A percentile compares a stretch with the other conserved stretches of the same genome.
phyloP scores from a whole-genome alignment of 1,284 basidiomycete genomes.

The Pisolithus thermaeus region DNA sequence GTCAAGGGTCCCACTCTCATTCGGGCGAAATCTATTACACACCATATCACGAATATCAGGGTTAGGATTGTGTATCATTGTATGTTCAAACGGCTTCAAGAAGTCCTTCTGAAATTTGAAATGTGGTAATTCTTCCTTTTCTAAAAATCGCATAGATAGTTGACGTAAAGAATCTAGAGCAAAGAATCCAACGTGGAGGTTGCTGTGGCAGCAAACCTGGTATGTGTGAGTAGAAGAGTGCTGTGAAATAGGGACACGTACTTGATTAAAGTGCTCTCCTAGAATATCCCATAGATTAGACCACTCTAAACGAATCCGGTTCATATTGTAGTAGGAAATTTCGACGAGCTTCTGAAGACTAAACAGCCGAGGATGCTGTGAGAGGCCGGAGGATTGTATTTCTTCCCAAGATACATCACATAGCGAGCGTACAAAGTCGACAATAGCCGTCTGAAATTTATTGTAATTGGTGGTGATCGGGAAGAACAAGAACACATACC shows the following conservation, averaged over 20 bases:
- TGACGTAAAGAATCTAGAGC: conserved; percentile 97
- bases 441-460: conserved; percentile 78
- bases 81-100: conserved; percentile 95
- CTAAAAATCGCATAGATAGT: conserved; percentile 96
- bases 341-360: conserved; percentile 98
- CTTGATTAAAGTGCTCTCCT: conserved; percentile 98
- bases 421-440: conserved; percentile 95
- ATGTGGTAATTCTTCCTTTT: conserved; percentile 96
- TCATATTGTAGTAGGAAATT: conserved; percentile 99
- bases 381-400: conserved; percentile 94
- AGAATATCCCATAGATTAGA: conserved; percentile 97
- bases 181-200: conserved; percentile 95
- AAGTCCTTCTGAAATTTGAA: conserved; percentile 99
- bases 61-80: conserved; percentile 95
- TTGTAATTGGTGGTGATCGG: conserved; percentile 7
- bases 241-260: conserved; percentile 30
- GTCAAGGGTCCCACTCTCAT: not conserved
- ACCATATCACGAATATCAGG: conserved; percentile 98
- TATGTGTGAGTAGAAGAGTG: conserved; percentile 3
- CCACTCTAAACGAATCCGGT: conserved; percentile 97
- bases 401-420: conserved; percentile 99
- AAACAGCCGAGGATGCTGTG: conserved; percentile 91
- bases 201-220: conserved; percentile 96
- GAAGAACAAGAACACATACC: conserved; percentile 45
- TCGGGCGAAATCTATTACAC: conserved; percentile 10